These are phyloP conservation scores for Yamadazyma trypodendri DNA, from an alignment of 1,139 yeast species.

Conservation along the genomic window DNA sequence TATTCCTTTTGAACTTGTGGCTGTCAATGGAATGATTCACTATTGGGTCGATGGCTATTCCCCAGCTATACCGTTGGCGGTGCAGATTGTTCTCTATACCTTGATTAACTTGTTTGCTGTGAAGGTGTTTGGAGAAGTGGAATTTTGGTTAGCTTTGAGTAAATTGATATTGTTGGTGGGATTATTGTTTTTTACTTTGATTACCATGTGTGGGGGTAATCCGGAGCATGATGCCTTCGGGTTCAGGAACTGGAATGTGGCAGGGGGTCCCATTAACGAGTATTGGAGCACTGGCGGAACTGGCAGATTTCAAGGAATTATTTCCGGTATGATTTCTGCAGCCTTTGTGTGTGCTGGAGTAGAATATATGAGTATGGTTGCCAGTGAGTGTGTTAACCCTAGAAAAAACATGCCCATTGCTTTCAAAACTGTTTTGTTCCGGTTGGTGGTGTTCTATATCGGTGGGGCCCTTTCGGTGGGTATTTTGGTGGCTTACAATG, in stretches of 20 bases:
- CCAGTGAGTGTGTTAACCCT: constrained; percentile 78
- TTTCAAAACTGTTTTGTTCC: constrained; percentile 67
- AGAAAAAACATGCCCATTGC: constrained; percentile 72
- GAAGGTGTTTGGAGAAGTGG: constrained; percentile 68
- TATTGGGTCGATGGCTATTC: constrained; percentile 75
- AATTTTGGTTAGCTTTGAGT: constrained; percentile 74
- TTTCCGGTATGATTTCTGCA: constrained; percentile 58
- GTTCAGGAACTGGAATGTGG: constrained; percentile 57
- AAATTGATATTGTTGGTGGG: constrained; percentile 71
- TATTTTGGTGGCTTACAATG: constrained; percentile 39
- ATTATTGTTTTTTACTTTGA: constrained; percentile 63
- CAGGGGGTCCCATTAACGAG: constrained; percentile 50
- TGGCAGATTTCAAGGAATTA: constrained; percentile 73
- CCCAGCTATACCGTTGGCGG: constrained; percentile 58
- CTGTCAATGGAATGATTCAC: constrained; percentile 72
- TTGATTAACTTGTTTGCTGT: constrained; percentile 70
- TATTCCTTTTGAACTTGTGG: constrained; percentile 77
- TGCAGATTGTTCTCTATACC: constrained; percentile 61
- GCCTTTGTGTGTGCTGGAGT: constrained; percentile 78
- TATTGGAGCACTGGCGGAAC: constrained; percentile 51
- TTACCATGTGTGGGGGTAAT: constrained; percentile 87
- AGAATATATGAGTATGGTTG: constrained; percentile 77
- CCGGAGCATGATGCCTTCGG: constrained; percentile 65
- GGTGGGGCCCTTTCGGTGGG: constrained; percentile 43
- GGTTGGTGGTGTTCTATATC: constrained; percentile 67